Evolutionary conservation across 306 rosid species (phyloP).

Genomic region (Cicer cuneatum): DNA sequence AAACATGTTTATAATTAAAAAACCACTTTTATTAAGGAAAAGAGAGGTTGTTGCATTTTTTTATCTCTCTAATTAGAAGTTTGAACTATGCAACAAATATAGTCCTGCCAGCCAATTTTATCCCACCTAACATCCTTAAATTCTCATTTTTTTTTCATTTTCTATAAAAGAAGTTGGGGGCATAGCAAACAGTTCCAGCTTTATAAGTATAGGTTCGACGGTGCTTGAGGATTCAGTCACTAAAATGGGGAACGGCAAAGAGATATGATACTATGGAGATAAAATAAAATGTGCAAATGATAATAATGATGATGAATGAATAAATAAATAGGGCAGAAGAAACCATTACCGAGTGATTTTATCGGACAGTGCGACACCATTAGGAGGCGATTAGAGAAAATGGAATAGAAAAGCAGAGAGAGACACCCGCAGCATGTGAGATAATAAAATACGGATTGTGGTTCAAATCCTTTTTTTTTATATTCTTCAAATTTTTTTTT

Average conservation of each 20-base stretch:
- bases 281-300: background rate
- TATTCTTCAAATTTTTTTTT: background rate
- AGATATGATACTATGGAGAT: background rate
- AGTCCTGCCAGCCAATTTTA: background rate
- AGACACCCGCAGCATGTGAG: background rate
- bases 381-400: slow-evolving; percentile 28
- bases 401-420: background rate
- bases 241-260: background rate
- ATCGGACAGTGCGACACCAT: slow-evolving; percentile 21
- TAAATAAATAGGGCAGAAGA: background rate
- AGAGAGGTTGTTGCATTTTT: background rate
- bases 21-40: background rate
- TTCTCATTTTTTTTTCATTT: background rate
- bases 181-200: background rate
- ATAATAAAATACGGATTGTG: background rate
- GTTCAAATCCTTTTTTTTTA: background rate
- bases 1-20: background rate
- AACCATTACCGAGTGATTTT: slow-evolving; percentile 18
- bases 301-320: background rate
- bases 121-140: background rate
- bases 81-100: background rate
- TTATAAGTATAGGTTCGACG: background rate
- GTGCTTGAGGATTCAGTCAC: background rate
- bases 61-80: background rate
- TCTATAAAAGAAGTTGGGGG: background rate